These are phyloP conservation scores for Dysphania ambrosioides DNA, from an alignment of 148 eudicot genomes.

Conservation along the genomic window DNA sequence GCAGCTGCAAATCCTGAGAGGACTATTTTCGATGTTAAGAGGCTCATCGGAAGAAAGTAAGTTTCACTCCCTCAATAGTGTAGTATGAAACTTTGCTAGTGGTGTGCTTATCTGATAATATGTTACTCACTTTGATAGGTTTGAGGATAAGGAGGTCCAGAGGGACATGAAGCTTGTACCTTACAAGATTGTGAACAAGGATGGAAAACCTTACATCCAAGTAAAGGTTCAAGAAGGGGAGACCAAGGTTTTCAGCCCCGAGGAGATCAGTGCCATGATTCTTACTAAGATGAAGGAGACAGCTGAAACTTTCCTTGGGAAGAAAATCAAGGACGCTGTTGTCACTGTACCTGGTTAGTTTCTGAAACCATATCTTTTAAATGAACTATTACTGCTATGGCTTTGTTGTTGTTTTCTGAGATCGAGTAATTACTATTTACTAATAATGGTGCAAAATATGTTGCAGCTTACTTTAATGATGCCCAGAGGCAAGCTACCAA, in stretches of 20 bases:
- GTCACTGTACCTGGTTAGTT: constrained; percentile 59
- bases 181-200: constrained; percentile 62
- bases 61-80: background rate
- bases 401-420: background rate
- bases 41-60: constrained; percentile 73
- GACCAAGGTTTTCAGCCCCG: constrained; percentile 59
- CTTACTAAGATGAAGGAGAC: constrained; percentile 67
- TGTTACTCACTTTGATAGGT: constrained; percentile 32
- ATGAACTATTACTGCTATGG: background rate
- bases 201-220: constrained; percentile 59
- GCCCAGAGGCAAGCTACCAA: constrained; percentile 70
- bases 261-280: constrained; percentile 63
- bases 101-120: background rate
- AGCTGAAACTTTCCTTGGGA: constrained; percentile 57
- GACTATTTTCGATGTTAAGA: constrained; percentile 66
- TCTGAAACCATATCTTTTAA: background rate
- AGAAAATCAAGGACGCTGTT: constrained; percentile 56
- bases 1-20: constrained; percentile 63
- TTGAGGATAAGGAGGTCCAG: constrained; percentile 56
- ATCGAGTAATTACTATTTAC: background rate
- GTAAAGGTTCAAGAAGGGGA: constrained; percentile 51
- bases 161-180: constrained; percentile 62
- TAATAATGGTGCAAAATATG: background rate
- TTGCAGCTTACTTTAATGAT: constrained; percentile 68
- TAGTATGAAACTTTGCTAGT: background rate